Evolutionary conservation across 495 filamentous ascomycete species (phyloP).

Genomic region (Haplographium delicatum): DNA sequence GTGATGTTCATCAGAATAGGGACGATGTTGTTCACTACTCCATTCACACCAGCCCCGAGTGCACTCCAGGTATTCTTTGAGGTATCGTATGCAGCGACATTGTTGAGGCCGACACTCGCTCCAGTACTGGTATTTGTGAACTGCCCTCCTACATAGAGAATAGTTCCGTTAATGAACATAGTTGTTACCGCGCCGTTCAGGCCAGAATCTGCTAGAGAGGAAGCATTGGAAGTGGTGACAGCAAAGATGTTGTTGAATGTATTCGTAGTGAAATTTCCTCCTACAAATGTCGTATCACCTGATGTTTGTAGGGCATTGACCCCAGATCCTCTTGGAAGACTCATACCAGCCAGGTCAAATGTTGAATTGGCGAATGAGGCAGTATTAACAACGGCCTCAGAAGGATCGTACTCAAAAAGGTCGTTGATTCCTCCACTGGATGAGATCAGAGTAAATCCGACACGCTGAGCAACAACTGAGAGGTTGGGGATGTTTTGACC

Average conservation of each 20-base stretch:
- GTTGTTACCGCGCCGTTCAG: constrained; percentile 73
- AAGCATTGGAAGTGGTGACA: constrained; percentile 56
- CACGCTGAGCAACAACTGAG: constrained; percentile 78
- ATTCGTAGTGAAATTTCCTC: constrained; percentile 73
- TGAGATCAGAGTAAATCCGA: constrained; percentile 68
- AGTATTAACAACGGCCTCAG: constrained; percentile 48
- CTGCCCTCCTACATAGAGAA: constrained; percentile 77
- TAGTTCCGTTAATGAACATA: constrained; percentile 57
- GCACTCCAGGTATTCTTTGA: constrained; percentile 64
- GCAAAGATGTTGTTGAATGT: constrained; percentile 69
- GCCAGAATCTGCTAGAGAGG: constrained; percentile 60
- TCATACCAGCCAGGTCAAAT: constrained; percentile 66
- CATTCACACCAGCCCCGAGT: constrained; percentile 83
- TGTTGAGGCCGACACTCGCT: constrained; percentile 53
- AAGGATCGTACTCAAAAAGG: constrained; percentile 83
- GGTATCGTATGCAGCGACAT: constrained; percentile 72
- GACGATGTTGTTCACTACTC: constrained; percentile 66
- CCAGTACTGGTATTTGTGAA: constrained; percentile 72
- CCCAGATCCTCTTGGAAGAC: constrained; percentile 56
- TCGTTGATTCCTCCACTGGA: constrained; percentile 77
- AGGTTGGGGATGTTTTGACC: constrained; percentile 56
- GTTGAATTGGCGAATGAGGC: constrained; percentile 63
- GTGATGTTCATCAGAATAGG: constrained; percentile 78
- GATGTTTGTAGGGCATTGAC: constrained; percentile 58
- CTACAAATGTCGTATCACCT: constrained; percentile 63